These are phyloP conservation scores for Solanum habrochaites DNA, from an alignment of 257 asterid genomes.

Conservation along the genomic window DNA sequence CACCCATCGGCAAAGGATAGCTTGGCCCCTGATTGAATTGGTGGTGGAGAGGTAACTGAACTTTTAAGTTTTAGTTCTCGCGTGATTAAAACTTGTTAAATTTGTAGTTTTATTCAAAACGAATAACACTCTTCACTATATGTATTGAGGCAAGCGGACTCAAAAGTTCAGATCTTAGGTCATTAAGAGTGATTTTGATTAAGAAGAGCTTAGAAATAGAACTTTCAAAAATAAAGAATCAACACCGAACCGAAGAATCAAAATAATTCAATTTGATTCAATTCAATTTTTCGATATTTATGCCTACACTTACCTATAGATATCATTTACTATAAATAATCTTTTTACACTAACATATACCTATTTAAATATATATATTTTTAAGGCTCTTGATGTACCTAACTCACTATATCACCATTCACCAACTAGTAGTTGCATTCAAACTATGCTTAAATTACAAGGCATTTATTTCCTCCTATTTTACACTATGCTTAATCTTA, in stretches of 20 bases:
- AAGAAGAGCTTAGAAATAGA: not conserved
- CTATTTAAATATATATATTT: not conserved
- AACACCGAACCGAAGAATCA: no score
- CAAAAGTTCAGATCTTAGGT: no score
- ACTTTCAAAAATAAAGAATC: no score
- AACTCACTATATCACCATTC: constrained; percentile 29
- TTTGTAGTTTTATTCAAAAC: no score
- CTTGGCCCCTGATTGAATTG: not conserved
- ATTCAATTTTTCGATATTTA: no score
- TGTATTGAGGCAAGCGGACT: not conserved
- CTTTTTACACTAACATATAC: not conserved
- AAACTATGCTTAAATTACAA: constrained; percentile 31
- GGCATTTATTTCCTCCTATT: constrained; percentile 7
- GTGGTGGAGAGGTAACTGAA: not conserved
- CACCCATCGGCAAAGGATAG: no score
- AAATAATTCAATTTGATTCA: no score
- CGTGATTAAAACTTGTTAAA: no score
- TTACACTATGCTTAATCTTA: not conserved
- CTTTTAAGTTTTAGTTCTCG: no score
- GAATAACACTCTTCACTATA: not conserved
- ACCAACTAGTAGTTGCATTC: constrained; percentile 71
- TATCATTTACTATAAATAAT: not conserved
- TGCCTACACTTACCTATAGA: not conserved
- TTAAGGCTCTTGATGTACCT: constrained; percentile 5
- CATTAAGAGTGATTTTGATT: not conserved